phyloP scores from a whole-genome alignment of 208 protist genomes.

The Entamoeba invadens region DNA sequence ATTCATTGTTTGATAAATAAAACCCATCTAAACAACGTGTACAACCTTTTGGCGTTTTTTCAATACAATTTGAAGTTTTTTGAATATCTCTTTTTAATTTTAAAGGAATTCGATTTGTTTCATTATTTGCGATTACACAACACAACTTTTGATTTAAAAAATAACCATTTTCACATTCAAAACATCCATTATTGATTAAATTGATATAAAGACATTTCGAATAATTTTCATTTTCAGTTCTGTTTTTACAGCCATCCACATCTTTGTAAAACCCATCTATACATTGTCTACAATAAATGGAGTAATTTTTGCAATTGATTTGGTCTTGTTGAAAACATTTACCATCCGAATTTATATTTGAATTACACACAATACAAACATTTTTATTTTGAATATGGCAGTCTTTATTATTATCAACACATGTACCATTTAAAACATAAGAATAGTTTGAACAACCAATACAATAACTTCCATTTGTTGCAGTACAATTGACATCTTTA shows the following conservation, averaged over 20 bases:
- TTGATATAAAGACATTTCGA: not conserved
- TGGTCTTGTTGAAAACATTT: not conserved
- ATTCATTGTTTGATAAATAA: not conserved
- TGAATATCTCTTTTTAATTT: not conserved
- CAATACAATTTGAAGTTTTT: not conserved
- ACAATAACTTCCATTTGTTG: not conserved
- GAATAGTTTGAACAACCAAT: not conserved
- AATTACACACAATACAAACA: not conserved
- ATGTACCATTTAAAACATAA: not conserved
- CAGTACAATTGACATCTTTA: too few species aligned
- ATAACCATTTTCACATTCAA: not conserved
- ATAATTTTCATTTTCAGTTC: not conserved
- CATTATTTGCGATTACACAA: not conserved
- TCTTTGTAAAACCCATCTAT: not conserved
- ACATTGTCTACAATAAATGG: not conserved
- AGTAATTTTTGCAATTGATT: not conserved
- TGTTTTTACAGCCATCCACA: not conserved
- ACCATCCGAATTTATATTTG: not conserved
- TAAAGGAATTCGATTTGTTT: not conserved
- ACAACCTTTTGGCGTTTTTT: not conserved
- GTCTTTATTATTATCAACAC: not conserved
- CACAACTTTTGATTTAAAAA: not conserved
- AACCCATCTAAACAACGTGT: not conserved
- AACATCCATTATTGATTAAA: not conserved
- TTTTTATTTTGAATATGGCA: not conserved